Evolutionary conservation across 345 rosid genomes (phyloP), one percentile per base, ranked within the genome.

Genomic region (Cardamine resedifolia): DNA sequence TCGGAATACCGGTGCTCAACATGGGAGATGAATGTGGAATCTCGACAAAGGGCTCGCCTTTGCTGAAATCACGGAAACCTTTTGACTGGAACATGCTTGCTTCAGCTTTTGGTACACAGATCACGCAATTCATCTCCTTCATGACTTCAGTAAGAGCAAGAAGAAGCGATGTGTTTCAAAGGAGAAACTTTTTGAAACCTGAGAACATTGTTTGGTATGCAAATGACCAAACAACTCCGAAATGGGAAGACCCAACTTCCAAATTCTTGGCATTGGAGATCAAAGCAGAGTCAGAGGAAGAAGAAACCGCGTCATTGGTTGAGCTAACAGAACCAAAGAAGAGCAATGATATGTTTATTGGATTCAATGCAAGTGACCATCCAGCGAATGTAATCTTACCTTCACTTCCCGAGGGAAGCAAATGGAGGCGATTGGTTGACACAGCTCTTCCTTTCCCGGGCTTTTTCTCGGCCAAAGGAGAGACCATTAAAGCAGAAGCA

Each of bases 1-100:
- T 87, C 3, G 99, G 97, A 24, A 77, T 88, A 59, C 99, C 99
- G 0, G 82, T 90, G 60, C 96, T 95, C 53, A 89, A 88, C 83
- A 87, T 87, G 96, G 99, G 99, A 64, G 99, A 91, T 75, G 97
- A 95, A 76, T 91, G 91, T 44, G 97, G 99, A 70, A 78, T 85
- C 68, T 91, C 99, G 15, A 74, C 93, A 6, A 78, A 85, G 2
- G 99, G 97, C 20, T 95, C 90, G 50, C 78, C 69, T 72, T 83
- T 86, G 52, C 81, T 83, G 49, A 58, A 49, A 2, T 81, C 80
- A 57, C 72, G 89, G 69, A 90, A 86, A 47, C 64, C 79, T 58
- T 86, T 88, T 44, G 86, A 88, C 51, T 95, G 99, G 99, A 81
- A 78, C 69, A 63, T 82, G 56, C 74, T 88, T 38, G 73, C 77